Evolutionary conservation across 1,284 basidiomycete genomes (phyloP).

Genomic region (Austroboletus olivaceoglutinosus): DNA sequence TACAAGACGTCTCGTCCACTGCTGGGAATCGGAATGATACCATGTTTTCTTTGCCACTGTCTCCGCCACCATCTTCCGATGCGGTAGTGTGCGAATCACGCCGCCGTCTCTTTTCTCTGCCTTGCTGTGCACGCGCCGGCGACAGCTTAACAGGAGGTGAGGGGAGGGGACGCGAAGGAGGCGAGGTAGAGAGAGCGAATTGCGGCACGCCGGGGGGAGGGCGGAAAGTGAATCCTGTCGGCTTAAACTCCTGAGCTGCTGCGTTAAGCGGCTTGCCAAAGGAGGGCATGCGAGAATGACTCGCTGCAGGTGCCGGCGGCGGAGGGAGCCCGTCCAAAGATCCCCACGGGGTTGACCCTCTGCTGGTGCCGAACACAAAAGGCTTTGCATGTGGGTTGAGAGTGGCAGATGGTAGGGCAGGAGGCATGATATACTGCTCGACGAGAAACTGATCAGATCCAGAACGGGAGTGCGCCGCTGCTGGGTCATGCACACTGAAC

Average conservation of each 20-base stretch:
- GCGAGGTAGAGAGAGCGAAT: conserved; percentile 41
- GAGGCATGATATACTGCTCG: conserved; percentile 11
- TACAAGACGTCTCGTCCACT: conserved; percentile 48
- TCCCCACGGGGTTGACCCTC: conserved; percentile 33
- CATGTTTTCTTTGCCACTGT: conserved; percentile 50
- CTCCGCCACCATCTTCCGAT: conserved; percentile 48
- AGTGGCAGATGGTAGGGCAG: conserved; percentile 31
- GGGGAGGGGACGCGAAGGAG: conserved; percentile 36
- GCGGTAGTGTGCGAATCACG: conserved; percentile 40
- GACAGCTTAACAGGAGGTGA: conserved; percentile 29
- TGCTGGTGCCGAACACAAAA: conserved; percentile 63
- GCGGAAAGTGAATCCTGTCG: conserved; percentile 65
- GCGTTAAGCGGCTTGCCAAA: conserved; percentile 68
- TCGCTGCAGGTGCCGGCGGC: conserved; percentile 38
- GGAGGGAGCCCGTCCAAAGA: conserved; percentile 32
- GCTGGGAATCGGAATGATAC: conserved; percentile 72
- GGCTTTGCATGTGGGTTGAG: conserved; percentile 79
- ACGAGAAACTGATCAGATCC: conserved; percentile 37
- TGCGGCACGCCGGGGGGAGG: conserved; percentile 63
- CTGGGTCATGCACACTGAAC: conserved; percentile 58
- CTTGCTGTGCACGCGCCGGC: conserved; percentile 47
- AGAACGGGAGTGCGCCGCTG: conserved; percentile 60
- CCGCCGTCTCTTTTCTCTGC: conserved; percentile 73
- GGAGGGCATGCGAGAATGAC: conserved; percentile 60
- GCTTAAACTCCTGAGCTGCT: conserved; percentile 77